Percentiles rank a stretch among this genome's conserved stretches.
phyloP scores from a whole-genome alignment of 164 flowering plant genomes.

The Stephania yunnanensis region DNA sequence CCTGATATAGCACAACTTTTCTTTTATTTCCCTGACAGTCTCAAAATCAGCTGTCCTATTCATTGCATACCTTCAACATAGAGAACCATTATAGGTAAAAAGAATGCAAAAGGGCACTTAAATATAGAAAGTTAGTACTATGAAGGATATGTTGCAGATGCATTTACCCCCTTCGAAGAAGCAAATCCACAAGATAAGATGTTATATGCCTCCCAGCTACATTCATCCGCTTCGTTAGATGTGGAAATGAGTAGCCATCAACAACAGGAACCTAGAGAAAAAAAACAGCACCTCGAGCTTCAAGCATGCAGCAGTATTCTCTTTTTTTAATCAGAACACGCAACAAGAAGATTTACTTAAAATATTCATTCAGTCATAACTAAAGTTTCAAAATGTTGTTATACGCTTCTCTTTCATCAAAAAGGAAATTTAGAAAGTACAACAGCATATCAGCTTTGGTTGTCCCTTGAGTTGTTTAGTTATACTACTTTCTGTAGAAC shows the following conservation, averaged over 20 bases:
- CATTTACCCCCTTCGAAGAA: constrained; percentile 88
- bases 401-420: background rate
- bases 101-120: background rate
- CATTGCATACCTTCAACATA: constrained; percentile 81
- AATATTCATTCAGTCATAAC: background rate
- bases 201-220: constrained; percentile 98
- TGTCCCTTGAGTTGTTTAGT: background rate
- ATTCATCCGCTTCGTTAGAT: constrained; percentile 97
- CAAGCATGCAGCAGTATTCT: background rate
- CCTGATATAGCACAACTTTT: constrained; percentile 97
- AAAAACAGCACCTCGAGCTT: background rate
- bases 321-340: background rate
- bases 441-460: background rate
- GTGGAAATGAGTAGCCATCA: constrained; percentile 99
- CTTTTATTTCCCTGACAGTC: constrained; percentile 92
- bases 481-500: background rate
- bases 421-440: background rate
- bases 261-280: constrained; percentile 88
- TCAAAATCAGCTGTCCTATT: constrained; percentile 85
- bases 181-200: constrained; percentile 94
- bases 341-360: background rate
- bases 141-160: constrained; percentile 12
- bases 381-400: background rate
- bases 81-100: constrained; percentile 8
- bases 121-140: background rate